These are phyloP conservation scores for Bullera alba DNA, from an alignment of 768 basidiomycete species.

Conservation along the genomic window DNA sequence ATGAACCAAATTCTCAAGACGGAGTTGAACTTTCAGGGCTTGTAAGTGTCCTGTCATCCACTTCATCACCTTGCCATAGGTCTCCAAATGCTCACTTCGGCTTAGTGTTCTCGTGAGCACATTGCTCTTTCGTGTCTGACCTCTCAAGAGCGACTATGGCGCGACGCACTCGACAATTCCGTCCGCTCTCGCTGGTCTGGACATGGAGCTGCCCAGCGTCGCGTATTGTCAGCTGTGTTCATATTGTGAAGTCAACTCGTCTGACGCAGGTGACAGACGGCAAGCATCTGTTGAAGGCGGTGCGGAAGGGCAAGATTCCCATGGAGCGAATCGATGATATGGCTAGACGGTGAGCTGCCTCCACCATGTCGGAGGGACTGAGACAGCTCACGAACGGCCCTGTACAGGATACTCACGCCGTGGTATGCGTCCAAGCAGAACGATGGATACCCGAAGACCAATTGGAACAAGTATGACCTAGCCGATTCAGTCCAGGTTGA, in stretches of 20 bases:
- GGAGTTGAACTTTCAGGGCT: slow-evolving; percentile 44
- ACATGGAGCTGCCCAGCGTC: slow-evolving; percentile 36
- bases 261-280: slow-evolving; percentile 14
- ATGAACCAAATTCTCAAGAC: slow-evolving; percentile 44
- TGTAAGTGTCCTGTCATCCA: slow-evolving; percentile 18
- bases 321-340: slow-evolving; percentile 36
- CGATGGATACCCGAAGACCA: slow-evolving; percentile 57
- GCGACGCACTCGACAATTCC: slow-evolving; percentile 33
- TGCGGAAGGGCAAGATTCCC: slow-evolving; percentile 27
- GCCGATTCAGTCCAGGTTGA: slow-evolving; percentile 17
- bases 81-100: not conserved
- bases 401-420: slow-evolving; percentile 41
- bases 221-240: slow-evolving; percentile 25
- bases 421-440: slow-evolving; percentile 55
- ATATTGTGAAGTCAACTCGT: not conserved
- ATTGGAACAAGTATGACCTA: slow-evolving; percentile 44
- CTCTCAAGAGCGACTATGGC: slow-evolving; percentile 35
- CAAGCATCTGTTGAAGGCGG: slow-evolving; percentile 18
- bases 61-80: not conserved
- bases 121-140: not conserved
- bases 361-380: not conserved
- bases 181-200: slow-evolving; percentile 33
- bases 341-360: slow-evolving; percentile 21
- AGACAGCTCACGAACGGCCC: not conserved
- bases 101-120: slow-evolving; percentile 20